Evolutionary conservation across 768 basidiomycete genomes (phyloP).

Genomic region (Astraeus odoratus): DNA sequence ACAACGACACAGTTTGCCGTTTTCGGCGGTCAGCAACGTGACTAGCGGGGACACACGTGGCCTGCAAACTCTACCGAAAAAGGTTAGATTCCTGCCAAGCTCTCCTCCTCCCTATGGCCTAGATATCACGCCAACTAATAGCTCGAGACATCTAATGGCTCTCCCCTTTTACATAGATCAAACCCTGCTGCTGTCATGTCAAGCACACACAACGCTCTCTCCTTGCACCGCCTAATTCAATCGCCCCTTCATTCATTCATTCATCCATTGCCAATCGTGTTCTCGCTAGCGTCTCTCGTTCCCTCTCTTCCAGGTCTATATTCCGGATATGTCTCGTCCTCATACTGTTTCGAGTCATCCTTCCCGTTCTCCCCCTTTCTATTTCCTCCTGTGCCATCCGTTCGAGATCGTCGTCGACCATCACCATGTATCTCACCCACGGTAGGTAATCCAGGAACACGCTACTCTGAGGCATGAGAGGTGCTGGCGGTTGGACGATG

Average conservation of each 20-base stretch:
- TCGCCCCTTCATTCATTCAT: neutral
- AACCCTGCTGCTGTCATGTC: neutral
- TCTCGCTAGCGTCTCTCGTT: constrained; percentile 27
- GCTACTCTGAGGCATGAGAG: constrained; percentile 37
- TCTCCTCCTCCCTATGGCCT: neutral
- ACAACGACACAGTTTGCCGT: constrained; percentile 16
- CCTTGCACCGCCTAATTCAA: neutral
- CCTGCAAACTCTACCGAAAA: constrained; percentile 7
- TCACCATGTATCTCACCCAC: constrained; percentile 57
- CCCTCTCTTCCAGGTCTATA: constrained; percentile 33
- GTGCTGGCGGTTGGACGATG: constrained; percentile 36
- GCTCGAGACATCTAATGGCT: no score
- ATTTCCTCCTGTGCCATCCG: constrained; percentile 28
- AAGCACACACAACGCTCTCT: constrained; percentile 6
- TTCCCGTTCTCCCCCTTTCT: constrained; percentile 24
- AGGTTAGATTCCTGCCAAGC: constrained; percentile 20
- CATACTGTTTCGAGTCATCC: constrained; percentile 57
- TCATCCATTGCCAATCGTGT: constrained; percentile 19
- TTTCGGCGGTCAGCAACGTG: constrained; percentile 23
- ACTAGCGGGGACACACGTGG: constrained; percentile 27
- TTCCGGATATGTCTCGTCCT: constrained; percentile 36
- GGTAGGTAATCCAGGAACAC: constrained; percentile 68
- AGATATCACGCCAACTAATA: no score
- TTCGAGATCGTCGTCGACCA: constrained; percentile 47
- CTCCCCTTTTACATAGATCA: neutral